phyloP scores from a whole-genome alignment of 192 early-diverging fungal species.

The Cetraspora pellucida region DNA sequence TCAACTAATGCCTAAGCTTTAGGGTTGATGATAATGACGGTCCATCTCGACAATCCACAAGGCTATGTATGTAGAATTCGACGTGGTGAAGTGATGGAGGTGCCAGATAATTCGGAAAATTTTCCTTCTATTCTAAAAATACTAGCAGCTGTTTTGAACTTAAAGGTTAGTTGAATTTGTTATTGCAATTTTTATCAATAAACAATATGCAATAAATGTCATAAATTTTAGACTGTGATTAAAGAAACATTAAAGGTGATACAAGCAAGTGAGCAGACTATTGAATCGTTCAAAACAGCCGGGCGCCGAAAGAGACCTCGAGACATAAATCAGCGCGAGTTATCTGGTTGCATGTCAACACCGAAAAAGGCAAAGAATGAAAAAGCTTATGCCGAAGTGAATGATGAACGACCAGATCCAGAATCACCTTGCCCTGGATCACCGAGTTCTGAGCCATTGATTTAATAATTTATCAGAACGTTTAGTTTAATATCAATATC shows the following conservation, averaged over 20 bases:
- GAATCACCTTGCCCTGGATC: background rate
- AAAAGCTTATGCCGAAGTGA: background rate
- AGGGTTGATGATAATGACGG: background rate
- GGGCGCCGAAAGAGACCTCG: background rate
- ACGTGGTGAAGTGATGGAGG: background rate
- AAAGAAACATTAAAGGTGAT: constrained; percentile 1
- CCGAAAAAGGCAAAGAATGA: constrained; percentile 2
- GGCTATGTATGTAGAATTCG: background rate
- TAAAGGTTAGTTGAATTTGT: constrained; percentile 1
- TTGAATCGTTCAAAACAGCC: background rate
- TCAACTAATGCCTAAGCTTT: background rate
- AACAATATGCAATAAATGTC: background rate
- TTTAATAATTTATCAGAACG: background rate
- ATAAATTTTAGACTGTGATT: background rate
- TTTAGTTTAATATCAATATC: too few species aligned
- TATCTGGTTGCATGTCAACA: background rate
- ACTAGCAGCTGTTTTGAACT: background rate
- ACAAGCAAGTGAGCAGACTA: background rate
- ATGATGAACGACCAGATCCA: constrained; percentile 3
- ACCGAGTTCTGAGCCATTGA: constrained; percentile 9
- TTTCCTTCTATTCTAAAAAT: constrained; percentile 6
- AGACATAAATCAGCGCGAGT: background rate
- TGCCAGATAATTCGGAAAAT: background rate
- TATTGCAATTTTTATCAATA: background rate
- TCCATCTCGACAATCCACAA: background rate